Conservation (phyloP, 1,139 yeast genomes). For the Geotrichum reessii region DNA sequence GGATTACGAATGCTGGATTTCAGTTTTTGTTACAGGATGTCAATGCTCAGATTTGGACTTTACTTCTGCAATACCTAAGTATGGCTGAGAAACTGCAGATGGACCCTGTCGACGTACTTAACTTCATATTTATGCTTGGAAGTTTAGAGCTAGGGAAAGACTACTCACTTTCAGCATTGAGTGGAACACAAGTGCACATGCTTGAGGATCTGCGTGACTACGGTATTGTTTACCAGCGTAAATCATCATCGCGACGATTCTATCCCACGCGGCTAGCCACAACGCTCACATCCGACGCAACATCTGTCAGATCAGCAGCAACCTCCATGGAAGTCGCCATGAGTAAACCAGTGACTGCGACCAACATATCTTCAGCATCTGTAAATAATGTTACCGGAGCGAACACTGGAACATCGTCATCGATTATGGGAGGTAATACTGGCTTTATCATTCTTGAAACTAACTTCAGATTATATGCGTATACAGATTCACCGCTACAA, state of each 20-base stretch:
- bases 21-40: constrained; percentile 89
- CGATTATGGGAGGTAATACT: constrained; percentile 27
- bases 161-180: constrained; percentile 63
- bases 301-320: constrained; percentile 29
- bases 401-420: constrained; percentile 22
- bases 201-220: constrained; percentile 84
- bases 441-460: constrained; percentile 89
- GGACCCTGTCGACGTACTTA: constrained; percentile 95
- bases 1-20: constrained; percentile 86
- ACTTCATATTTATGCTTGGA: constrained; percentile 88
- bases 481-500: constrained; percentile 91
- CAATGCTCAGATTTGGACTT: constrained; percentile 92
- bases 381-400: constrained; percentile 21
- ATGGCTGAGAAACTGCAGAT: constrained; percentile 77
- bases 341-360: constrained; percentile 12
- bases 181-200: constrained; percentile 80
- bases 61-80: constrained; percentile 77
- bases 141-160: constrained; percentile 87
- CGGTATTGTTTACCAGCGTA: constrained; percentile 80
- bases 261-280: constrained; percentile 92
- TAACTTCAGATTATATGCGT: constrained; percentile 86
- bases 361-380: constrained; percentile 16
- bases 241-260: constrained; percentile 56
- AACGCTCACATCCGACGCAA: constrained; percentile 74
- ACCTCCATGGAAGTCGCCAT: constrained; percentile 31